Conservation (phyloP, 768 basidiomycete genomes). For the Rhodocollybia butyracea region DNA sequence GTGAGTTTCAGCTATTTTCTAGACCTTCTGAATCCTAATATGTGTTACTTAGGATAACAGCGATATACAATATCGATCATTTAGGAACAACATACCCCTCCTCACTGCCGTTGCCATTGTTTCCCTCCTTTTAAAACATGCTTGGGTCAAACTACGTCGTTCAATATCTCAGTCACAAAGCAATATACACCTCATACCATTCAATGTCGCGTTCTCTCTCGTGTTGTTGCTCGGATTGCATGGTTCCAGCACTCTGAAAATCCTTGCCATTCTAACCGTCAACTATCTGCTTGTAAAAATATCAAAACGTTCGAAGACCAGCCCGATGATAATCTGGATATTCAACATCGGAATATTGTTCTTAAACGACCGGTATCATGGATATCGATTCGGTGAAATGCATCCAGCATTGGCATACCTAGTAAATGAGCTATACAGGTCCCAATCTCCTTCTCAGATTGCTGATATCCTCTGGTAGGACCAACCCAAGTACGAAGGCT, state of each 20-base stretch:
- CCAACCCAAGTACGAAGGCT: constrained; percentile 66
- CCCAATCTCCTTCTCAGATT: not conserved
- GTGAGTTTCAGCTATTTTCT: constrained; percentile 61
- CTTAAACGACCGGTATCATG: constrained; percentile 68
- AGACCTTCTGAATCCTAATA: not conserved
- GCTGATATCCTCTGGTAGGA: not conserved
- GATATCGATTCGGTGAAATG: constrained; percentile 65
- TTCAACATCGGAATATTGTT: constrained; percentile 78
- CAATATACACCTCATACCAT: constrained; percentile 43
- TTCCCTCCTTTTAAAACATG: constrained; percentile 55
- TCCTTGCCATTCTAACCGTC: constrained; percentile 60
- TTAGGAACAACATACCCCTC: constrained; percentile 74
- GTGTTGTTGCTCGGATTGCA: constrained; percentile 72
- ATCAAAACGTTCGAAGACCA: constrained; percentile 37
- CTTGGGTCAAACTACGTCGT: constrained; percentile 37
- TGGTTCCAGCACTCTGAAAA: constrained; percentile 77
- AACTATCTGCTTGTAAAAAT: constrained; percentile 68
- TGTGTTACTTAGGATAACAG: constrained; percentile 72
- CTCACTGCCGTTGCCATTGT: constrained; percentile 45
- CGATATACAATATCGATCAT: constrained; percentile 86
- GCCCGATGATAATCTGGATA: constrained; percentile 64
- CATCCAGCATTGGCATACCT: constrained; percentile 43
- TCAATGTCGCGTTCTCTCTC: constrained; percentile 50
- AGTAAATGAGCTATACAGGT: constrained; percentile 40
- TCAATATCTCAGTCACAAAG: constrained; percentile 18